phyloP scores from a whole-genome alignment of 2,329 filamentous ascomycete genomes.

The Colletotrichum musae region DNA sequence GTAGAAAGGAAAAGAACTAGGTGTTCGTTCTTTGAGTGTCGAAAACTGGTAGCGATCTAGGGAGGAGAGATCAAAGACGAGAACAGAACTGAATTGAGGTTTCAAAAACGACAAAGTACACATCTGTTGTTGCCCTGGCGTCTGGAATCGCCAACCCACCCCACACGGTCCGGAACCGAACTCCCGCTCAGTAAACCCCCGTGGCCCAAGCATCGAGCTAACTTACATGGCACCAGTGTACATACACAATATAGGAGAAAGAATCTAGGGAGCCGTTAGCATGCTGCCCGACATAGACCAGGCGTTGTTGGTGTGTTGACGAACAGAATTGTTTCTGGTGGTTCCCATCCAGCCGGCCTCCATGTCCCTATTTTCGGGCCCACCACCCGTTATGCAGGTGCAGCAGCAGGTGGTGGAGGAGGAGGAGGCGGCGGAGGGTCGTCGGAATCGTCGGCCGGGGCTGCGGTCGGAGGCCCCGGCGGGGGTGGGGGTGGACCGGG shows the following conservation, averaged over 20 bases:
- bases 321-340: constrained; percentile 2
- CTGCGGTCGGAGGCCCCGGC: constrained; percentile 18
- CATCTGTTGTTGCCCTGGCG: constrained; percentile 24
- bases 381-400: constrained; percentile 29
- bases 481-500: constrained; percentile 19
- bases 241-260: not conserved
- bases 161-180: constrained; percentile 1
- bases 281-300: not conserved
- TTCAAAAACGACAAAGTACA: constrained; percentile 10
- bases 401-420: constrained; percentile 19
- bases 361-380: not conserved
- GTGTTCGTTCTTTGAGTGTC: not conserved
- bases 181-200: constrained; percentile 24
- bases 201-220: constrained; percentile 11
- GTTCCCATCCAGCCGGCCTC: not conserved
- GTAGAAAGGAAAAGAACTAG: not conserved
- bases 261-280: not conserved
- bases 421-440: constrained; percentile 23
- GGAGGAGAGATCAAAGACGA: not conserved
- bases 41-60: not conserved
- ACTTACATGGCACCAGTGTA: constrained; percentile 22
- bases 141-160: constrained; percentile 22
- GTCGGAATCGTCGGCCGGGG: constrained; percentile 24
- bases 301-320: not conserved
- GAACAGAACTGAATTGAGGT: not conserved